Evolutionary conservation across 192 early-diverging fungal genomes (phyloP).

Genomic region (Allomyces macrogynus): DNA sequence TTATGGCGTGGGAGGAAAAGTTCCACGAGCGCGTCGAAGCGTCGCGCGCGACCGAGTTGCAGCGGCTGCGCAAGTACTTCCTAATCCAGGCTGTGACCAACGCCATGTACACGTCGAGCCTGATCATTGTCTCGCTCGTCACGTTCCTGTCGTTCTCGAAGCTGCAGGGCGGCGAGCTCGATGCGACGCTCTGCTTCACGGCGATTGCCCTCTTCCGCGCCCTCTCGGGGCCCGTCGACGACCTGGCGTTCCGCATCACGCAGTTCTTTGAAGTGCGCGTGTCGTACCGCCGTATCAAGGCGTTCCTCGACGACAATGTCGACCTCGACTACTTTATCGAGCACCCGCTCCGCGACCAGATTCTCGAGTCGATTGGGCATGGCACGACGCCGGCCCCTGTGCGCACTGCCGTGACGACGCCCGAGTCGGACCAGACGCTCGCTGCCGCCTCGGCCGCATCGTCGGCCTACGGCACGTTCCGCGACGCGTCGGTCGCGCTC

Average conservation of each 20-base stretch:
- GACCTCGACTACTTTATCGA: neutral
- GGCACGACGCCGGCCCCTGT: no score
- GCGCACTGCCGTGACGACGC: no score
- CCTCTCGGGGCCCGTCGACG: neutral
- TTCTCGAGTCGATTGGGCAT: no score
- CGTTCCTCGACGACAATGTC: neutral
- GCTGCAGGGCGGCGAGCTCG: conserved; percentile 25
- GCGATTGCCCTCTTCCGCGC: conserved; percentile 38
- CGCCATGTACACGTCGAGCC: conserved; percentile 31
- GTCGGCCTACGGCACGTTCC: neutral
- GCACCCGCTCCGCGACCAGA: neutral
- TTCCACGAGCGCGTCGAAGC: conserved; percentile 46
- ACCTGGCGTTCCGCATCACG: neutral
- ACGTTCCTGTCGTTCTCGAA: conserved; percentile 38
- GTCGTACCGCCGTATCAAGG: neutral
- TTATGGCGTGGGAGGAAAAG: conserved; percentile 65
- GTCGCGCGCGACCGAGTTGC: conserved; percentile 44
- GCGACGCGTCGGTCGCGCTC: neutral
- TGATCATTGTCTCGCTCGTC: conserved; percentile 36
- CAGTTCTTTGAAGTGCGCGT: neutral
- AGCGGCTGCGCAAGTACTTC: conserved; percentile 24
- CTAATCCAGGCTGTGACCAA: conserved; percentile 33
- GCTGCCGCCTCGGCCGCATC: neutral
- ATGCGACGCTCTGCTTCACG: conserved; percentile 48
- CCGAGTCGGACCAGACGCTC: neutral